Conservation (phyloP, 2,329 filamentous ascomycete species). For the Monosporascus sp. region DNA sequence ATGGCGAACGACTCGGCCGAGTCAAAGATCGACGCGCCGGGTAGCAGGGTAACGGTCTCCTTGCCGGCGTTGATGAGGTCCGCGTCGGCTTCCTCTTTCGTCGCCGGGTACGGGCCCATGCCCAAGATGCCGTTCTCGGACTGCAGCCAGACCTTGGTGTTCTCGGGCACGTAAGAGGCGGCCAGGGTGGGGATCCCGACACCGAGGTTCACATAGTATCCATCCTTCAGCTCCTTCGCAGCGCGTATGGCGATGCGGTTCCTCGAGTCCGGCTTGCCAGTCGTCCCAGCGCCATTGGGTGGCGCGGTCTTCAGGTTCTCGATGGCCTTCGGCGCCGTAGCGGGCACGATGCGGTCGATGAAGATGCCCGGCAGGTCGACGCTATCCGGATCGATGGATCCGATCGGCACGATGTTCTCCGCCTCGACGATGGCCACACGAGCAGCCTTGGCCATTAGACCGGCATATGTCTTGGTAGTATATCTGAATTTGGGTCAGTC, state of each 20-base stretch:
- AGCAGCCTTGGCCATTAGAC: constrained; percentile 77
- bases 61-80: constrained; percentile 86
- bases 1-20: constrained; percentile 79
- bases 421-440: constrained; percentile 76
- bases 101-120: constrained; percentile 71
- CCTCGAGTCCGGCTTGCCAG: constrained; percentile 48
- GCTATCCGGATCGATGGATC: constrained; percentile 66
- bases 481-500: constrained; percentile 38
- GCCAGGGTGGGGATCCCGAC: constrained; percentile 86
- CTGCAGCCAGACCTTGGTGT: constrained; percentile 73
- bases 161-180: constrained; percentile 65
- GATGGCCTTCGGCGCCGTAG: constrained; percentile 65
- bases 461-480: constrained; percentile 69
- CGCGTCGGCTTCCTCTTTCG: constrained; percentile 64
- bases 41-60: constrained; percentile 75
- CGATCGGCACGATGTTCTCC: constrained; percentile 73
- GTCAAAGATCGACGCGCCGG: constrained; percentile 73
- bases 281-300: constrained; percentile 37
- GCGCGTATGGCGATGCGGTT: constrained; percentile 72
- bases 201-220: constrained; percentile 75
- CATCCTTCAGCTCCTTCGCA: constrained; percentile 74
- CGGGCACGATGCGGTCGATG: constrained; percentile 74
- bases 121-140: constrained; percentile 83
- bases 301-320: constrained; percentile 60
- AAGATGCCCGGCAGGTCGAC: constrained; percentile 79